Evolutionary conservation across 1,284 basidiomycete species (phyloP), one percentile per base, ranked within the genome.

Genomic region (Lentinula novae-zelandiae): DNA sequence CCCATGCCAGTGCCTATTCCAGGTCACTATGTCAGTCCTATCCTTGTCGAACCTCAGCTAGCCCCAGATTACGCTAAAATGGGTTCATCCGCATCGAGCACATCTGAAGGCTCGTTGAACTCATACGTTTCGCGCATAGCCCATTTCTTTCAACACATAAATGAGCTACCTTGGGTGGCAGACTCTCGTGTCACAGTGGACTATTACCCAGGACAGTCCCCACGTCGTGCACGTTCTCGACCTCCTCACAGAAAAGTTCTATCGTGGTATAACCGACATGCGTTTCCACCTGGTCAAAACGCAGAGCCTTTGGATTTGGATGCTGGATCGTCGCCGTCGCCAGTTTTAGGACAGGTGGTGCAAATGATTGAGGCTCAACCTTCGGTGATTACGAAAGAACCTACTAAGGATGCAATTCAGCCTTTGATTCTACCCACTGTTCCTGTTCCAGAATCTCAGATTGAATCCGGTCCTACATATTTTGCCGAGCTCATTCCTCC

Each of bases 111-210:
- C 17, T 74, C 74, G 20, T 61, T 77, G 12, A 58, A 63, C 20
- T 69, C 72, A 4, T 76, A 73, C 53, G 51, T 74, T 40, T 65
- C 67, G 15, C 72, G 71, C n/a, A 46, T 76, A 36, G 69, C 67
- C 17, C 62, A 67, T 33, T 70, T 78, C 62, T 64, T 74, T 10
- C 58, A 62, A 39, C 65, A 70, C 31, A 57, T 78, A 52, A 71
- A 75, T 36, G 64, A 68, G 0, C 68, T 78, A 2, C 76, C 76
- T 3, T 78, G 76, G 75, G 68, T 76, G 4, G 55, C 56, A 9
- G 69, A 69, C 5, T 72, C 73, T 10, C 71, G 76, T 20, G 71
- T 76, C 3, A 78, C 77, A 3, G 70, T 68, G 7, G 77, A 79
- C 62, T 77, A 76, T 54, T 70, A 73, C 62, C 77, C 77, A 5